Base-by-base conservation (phyloP, 2,329 filamentous ascomycete genomes). In the Aspergillus clavatus region DNA sequence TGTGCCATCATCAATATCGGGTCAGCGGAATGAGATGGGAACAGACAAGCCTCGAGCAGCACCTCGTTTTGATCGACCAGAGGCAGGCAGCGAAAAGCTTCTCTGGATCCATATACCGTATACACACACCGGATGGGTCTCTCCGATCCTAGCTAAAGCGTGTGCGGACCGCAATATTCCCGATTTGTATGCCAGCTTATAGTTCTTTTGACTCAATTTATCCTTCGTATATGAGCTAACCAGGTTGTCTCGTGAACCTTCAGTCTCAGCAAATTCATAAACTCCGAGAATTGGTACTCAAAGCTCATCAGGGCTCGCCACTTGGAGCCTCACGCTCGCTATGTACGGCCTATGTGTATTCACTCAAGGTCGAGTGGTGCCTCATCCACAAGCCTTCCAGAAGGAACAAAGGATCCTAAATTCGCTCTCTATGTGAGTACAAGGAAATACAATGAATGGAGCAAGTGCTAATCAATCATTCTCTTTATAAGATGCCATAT, bases 301-400 rank as follows among this genome's bases (percentile, higher is more conserved):
- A 63, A 67, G 14, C 58, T 69, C 14, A 63, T 63, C 22, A 56
- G 56, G 44, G 63, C 65, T 35, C 61, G 67, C 8, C 67, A 70
- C 53, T 50, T 63, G n/a, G 63, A 67, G 35, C 65, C 67, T 5
- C 66, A 70, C 53, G 67, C 66, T 14, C 63, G 67, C 10, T 70
- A 62, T 46, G 65, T 70, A 8, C 56, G 58, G 8, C 62, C 67
- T 3, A 54, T 57, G n/a, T 67, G 62, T 35, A 62, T 68, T 40
- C 55, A 62, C 48, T 59, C 65, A 1, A 50, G 63, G 12, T 56
- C 60, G 18, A 54, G 47, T 43, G 57, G 57, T 46, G 44, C 50
- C 29, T 52, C 49, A 7, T 40, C 50, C 3, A 51, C 48, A 2
- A 52, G 41, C 5, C 39, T 46, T 7, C 16, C 33, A 5, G 50